Evolutionary conservation across 371 early-diverging fungal genomes (phyloP), one percentile per base, ranked within the genome.

Genomic region (Mucor racemosus): DNA sequence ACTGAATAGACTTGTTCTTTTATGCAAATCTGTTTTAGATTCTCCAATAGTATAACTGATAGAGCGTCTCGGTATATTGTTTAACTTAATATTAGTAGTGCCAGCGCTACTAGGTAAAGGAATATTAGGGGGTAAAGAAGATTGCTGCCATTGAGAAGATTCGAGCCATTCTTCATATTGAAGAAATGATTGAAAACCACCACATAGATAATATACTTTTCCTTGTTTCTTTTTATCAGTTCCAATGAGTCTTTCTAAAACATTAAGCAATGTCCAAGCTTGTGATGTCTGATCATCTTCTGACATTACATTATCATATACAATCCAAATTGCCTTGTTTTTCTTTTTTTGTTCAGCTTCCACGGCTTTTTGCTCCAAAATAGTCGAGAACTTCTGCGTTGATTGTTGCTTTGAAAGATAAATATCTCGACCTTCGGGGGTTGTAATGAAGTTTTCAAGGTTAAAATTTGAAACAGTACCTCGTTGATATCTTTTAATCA

Each of bases 401-500:
- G 31, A 21, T 33, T 19, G 34, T n/a, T 21, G 57, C 62, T 26
- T 69, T 10, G 35, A 36, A 13, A 66, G 56, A 66, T 80, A 88
- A 1, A 75, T 65, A 13, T 84, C 84, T 53, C 82, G 74, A 50
- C 87, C 87, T 68, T 87, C 85, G 0, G 85, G 71, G 26, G 88
- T 87, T 0, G 89, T 89, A 55, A 89, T 86, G 59, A 89, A 89
- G 41, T 85, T 86, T 61, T 86, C 87, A 26, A 89, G 66, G 48
- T 85, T 82, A 61, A 87, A 86, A 41, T 86, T 85, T 4, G 82
- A 76, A 5, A 89, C 80, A 1, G 85, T 81, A 13, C 88, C 87
- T 21, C 87, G 79, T 41, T 85, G 84, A 61, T 87, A 87, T 8
- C 89, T 75, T 57, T 86, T 86, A 63, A 86, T 84, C 5, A 89